Evolutionary conservation across 2,329 filamentous ascomycete genomes (phyloP), one percentile per base, ranked within the genome.

Genomic region (Alternaria ventricosa): DNA sequence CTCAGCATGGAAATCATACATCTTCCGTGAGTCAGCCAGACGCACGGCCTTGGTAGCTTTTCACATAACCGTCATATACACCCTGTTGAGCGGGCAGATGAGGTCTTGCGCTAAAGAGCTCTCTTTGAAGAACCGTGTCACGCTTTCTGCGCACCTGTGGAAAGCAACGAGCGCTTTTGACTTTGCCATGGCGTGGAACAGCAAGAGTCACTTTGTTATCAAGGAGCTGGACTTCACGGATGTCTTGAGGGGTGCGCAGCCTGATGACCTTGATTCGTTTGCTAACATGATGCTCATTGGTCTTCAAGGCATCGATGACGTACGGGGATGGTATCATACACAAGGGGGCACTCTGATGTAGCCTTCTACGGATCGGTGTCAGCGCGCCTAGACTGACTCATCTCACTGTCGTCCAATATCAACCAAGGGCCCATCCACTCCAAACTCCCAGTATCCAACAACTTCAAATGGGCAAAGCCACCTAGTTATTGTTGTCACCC

Each of bases 21-120:
- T 86, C 3, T 78, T 87, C 20, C 81, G 86, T 11, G 87, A 89
- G 70, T 87, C 86, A 0, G 78, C 83, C 1, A 81, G 86, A 3
- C 83, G 87, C 15, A 88, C 86, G 0, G 77, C 85, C 0, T 74
- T 88, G 1, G 77, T 85, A 12, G 72, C 82, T 0, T 84, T 84
- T 64, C 86, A 85, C 46, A 80, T 87, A 61, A 54, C 72, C 6
- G 61, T 72, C 11, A 59, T 77, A n/a, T 76, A 61, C 36, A 58
- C 60, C 15, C 33, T 77, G 3, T 25, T 78, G 1, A 57, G 56
- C 7, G 71, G 72, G 10, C 61, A 69, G 4, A 13, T 69, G 6
- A 41, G 30, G 4, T 25, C 62, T 3, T 79, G 76, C 47, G 15
- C 54, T 3, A 50, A 63, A 6, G 23, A 62, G 4, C 41, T 67